Conservation (phyloP, 2,329 filamentous ascomycete genomes). For the Mariannaea elegans region DNA sequence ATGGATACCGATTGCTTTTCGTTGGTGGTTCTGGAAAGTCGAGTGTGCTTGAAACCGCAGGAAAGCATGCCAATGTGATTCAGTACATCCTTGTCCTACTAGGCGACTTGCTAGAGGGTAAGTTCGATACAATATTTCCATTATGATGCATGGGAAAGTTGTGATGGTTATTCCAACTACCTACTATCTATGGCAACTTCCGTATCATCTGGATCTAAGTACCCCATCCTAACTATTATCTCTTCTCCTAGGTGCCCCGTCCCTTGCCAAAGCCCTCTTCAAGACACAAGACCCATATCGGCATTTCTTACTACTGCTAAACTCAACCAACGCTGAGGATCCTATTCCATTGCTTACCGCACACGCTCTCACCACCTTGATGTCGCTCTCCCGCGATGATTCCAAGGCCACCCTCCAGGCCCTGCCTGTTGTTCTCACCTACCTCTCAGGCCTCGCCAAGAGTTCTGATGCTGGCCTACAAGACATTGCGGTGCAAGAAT, state of each 20-base stretch:
- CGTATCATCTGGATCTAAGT: neutral
- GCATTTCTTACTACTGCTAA: slow-evolving; percentile 85
- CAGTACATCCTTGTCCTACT: slow-evolving; percentile 94
- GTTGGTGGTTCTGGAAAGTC: slow-evolving; percentile 76
- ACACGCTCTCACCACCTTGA: slow-evolving; percentile 82
- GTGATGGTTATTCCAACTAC: neutral
- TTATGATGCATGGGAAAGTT: slow-evolving; percentile 11
- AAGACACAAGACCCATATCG: slow-evolving; percentile 81
- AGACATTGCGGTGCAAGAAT: slow-evolving; percentile 93
- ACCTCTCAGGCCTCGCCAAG: slow-evolving; percentile 84
- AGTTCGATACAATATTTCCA: slow-evolving; percentile 33
- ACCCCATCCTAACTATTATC: slow-evolving; percentile 28
- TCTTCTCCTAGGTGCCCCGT: slow-evolving; percentile 73
- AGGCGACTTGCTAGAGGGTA: slow-evolving; percentile 87
- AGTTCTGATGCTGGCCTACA: slow-evolving; percentile 89
- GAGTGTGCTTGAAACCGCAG: slow-evolving; percentile 83
- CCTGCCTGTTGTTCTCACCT: slow-evolving; percentile 83
- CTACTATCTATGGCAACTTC: slow-evolving; percentile 19
- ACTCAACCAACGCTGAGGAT: slow-evolving; percentile 78
- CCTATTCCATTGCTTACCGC: slow-evolving; percentile 90
- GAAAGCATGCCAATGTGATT: slow-evolving; percentile 87
- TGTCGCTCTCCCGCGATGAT: slow-evolving; percentile 72
- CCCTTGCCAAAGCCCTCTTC: slow-evolving; percentile 79
- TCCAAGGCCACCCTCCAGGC: slow-evolving; percentile 75
- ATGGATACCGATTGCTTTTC: slow-evolving; percentile 83